Conservation (phyloP, 805 yeast species). For the Kuraishia hungarica region DNA sequence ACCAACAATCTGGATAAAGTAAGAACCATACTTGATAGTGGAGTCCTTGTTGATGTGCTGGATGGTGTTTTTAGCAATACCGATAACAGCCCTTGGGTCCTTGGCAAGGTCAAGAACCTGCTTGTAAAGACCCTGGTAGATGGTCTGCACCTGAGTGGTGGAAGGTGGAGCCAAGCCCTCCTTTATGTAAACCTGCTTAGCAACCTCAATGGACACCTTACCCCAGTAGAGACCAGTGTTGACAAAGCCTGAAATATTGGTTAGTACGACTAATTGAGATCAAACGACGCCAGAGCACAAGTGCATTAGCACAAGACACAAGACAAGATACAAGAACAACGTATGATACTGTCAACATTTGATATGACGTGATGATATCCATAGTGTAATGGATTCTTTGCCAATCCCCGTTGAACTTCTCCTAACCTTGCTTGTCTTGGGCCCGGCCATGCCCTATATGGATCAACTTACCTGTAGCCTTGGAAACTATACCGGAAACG, state of each 20-base stretch:
- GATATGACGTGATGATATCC: too few species aligned
- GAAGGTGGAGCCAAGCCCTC: slow-evolving; percentile 94
- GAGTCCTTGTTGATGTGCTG: slow-evolving; percentile 38
- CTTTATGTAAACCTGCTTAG: slow-evolving; percentile 75
- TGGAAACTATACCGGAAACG: slow-evolving; percentile 27
- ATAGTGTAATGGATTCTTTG: too few species aligned
- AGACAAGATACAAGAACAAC: too few species aligned
- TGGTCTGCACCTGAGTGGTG: slow-evolving; percentile 63
- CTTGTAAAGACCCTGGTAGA: slow-evolving; percentile 49
- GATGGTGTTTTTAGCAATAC: slow-evolving; percentile 34
- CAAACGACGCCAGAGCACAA: too few species aligned
- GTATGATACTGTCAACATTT: too few species aligned
- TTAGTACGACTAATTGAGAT: too few species aligned
- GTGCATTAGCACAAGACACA: too few species aligned
- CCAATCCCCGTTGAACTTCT: too few species aligned
- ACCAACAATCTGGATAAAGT: slow-evolving; percentile 79
- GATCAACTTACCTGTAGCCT: slow-evolving; percentile 25
- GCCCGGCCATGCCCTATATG: background rate
- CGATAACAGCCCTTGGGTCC: slow-evolving; percentile 54
- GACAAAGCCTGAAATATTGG: slow-evolving; percentile 20
- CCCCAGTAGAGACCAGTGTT: slow-evolving; percentile 74
- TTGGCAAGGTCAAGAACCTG: slow-evolving; percentile 33
- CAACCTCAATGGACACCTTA: slow-evolving; percentile 42
- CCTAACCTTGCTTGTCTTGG: too few species aligned
- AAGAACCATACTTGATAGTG: slow-evolving; percentile 60